Base-by-base conservation (phyloP, 345 rosid species). In the Populus simonii region DNA sequence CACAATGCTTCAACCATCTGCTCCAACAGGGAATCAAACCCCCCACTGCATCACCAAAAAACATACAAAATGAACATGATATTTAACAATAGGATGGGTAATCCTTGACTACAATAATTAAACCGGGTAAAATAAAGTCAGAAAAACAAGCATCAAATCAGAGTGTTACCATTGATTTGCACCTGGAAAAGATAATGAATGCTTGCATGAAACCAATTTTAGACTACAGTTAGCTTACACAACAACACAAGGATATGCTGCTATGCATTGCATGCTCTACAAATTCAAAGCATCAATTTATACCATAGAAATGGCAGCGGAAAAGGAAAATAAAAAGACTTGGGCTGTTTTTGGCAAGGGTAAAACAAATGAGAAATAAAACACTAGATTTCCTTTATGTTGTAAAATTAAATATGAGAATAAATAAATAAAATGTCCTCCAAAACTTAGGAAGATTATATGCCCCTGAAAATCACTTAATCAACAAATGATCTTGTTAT, bases 1-100 rank as follows among this genome's bases (percentile, higher is more conserved):
- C 99, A 95, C 74, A 95, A 85, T 66, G 90, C 91, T 84, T 93
- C 98, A 72, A 93, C 99, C 98, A 95, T 95, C 83, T 93, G 88
- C 85, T 95, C 98, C 88, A 95, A 85, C 7, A 91, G 83, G 69
- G 99, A 88, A 83, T 75, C 84, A 82, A 82, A 87, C 25, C 92
- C 97, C 45, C 89, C 89, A 85, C 99, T 93, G 90, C 86, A 85
- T 31, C 86, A 85, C 31, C 71, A 72, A 83, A 83, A 69, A 74
- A 61, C 22, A 31, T 23, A 71, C 35, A 66, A 53, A 69, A 77
- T 70, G 33, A 23, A 71, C 43, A 66, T 41, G 39, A 78, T 17
- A 61, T 66, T 17, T 33, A 77, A 43, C 9, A 71, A 13, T 18
- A 33, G 27, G 18, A 45, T 63, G 27, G 5, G 1, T 18, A 63